Percentiles rank a stretch among this genome's conserved stretches.
These are phyloP conservation scores for Euphrasia arctica DNA, from an alignment of 305 asterid species.

Conservation along the genomic window DNA sequence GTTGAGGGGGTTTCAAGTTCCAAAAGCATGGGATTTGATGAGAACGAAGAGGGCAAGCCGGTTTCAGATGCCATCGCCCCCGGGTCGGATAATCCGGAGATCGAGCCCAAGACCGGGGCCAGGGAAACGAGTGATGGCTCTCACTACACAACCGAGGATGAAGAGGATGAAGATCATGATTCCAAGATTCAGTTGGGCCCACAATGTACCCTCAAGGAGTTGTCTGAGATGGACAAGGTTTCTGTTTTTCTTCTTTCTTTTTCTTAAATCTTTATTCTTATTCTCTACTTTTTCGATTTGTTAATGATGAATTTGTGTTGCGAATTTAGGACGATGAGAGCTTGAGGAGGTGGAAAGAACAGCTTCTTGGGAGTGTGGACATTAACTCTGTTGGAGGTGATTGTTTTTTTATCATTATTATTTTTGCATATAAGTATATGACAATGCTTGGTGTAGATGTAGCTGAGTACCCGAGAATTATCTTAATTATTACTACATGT, in stretches of 20 bases:
- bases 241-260: constrained; percentile 18
- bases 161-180: constrained; percentile 75
- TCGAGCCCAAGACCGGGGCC: constrained; percentile 41
- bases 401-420: not conserved
- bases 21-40: constrained; percentile 75
- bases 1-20: constrained; percentile 68
- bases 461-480: constrained; percentile 1
- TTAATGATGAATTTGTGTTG: constrained; percentile 6
- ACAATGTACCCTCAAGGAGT: constrained; percentile 85
- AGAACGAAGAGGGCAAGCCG: constrained; percentile 34
- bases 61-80: constrained; percentile 21
- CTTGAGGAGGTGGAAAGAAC: constrained; percentile 94
- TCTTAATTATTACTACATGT: not conserved
- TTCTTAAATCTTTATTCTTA: not conserved
- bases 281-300: not conserved
- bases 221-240: constrained; percentile 94
- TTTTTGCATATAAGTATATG: not conserved
- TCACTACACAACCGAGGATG: constrained; percentile 72
- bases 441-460: constrained; percentile 3
- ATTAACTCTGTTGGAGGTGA: constrained; percentile 86
- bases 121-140: constrained; percentile 71
- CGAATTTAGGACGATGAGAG: constrained; percentile 83
- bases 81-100: constrained; percentile 36
- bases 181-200: constrained; percentile 85
- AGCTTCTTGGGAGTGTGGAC: constrained; percentile 90